These are phyloP conservation scores for Leccinum olivaceopallidum DNA, from an alignment of 768 basidiomycete genomes.

Conservation along the genomic window DNA sequence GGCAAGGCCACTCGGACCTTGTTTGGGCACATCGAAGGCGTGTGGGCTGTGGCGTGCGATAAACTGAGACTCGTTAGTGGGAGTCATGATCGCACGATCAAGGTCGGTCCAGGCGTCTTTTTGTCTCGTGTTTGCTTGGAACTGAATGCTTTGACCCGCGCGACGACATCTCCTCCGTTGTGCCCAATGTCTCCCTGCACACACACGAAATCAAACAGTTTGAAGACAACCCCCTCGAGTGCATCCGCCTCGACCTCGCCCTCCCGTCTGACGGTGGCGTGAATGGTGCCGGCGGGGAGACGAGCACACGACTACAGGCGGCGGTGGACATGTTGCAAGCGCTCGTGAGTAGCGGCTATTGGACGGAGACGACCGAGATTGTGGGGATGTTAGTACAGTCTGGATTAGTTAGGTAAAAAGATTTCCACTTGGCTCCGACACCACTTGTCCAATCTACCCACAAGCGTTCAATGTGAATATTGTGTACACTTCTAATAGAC, in stretches of 20 bases:
- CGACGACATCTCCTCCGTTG: too few relatives aligned
- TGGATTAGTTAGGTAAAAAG: too few relatives aligned
- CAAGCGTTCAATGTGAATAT: too few relatives aligned
- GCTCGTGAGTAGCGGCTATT: constrained; percentile 77
- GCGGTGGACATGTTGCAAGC: constrained; percentile 96
- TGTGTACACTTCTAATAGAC: too few relatives aligned
- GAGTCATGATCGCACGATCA: constrained; percentile 96
- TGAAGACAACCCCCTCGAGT: constrained; percentile 96
- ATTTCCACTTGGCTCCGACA: too few relatives aligned
- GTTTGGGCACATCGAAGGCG: constrained; percentile 98
- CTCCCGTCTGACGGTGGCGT: constrained; percentile 47
- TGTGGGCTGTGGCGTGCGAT: constrained; percentile 95
- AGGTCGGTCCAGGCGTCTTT: constrained; percentile 50
- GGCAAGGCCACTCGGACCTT: constrained; percentile 77
- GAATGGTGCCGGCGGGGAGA: constrained; percentile 53
- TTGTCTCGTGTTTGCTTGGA: constrained; percentile 8
- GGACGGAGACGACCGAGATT: constrained; percentile 54
- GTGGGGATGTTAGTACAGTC: too few relatives aligned
- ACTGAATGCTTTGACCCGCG: neutral
- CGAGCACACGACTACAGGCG: constrained; percentile 85
- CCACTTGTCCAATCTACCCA: too few relatives aligned
- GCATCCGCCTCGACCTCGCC: constrained; percentile 83
- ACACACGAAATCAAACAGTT: constrained; percentile 82
- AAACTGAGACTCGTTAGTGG: constrained; percentile 89
- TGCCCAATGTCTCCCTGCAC: too few relatives aligned